These are phyloP conservation scores for Coemansia sp. DNA, from an alignment of 192 early-diverging fungal species.

Conservation along the genomic window DNA sequence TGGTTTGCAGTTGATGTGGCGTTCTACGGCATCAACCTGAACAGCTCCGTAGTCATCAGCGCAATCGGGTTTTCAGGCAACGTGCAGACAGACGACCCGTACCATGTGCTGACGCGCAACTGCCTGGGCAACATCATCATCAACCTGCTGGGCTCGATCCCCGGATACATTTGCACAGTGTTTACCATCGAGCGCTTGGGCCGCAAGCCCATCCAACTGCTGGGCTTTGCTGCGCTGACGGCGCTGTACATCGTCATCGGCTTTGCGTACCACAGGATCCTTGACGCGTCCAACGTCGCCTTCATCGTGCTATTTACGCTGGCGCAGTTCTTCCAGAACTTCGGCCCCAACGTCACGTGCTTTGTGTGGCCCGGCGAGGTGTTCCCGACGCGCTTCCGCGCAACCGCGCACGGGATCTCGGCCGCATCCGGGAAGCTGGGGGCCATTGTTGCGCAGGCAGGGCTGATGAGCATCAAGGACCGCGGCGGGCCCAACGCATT, in stretches of 20 bases:
- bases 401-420: conserved; percentile 80
- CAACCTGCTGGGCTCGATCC: conserved; percentile 81
- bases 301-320: conserved; percentile 71
- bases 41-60: conserved; percentile 74
- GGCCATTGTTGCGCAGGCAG: conserved; percentile 74
- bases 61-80: conserved; percentile 69
- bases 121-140: conserved; percentile 92
- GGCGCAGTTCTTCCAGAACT: conserved; percentile 88
- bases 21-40: conserved; percentile 84
- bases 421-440: conserved; percentile 81
- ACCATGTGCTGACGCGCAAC: conserved; percentile 61
- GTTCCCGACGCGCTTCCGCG: conserved; percentile 81
- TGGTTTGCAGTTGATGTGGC: conserved; percentile 65
- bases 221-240: conserved; percentile 81
- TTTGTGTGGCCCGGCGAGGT: conserved; percentile 83
- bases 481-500: conserved; percentile 66
- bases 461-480: conserved; percentile 72
- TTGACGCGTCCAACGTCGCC: conserved; percentile 57
- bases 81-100: conserved; percentile 31
- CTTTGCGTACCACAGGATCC: conserved; percentile 71
- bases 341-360: conserved; percentile 93
- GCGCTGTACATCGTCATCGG: conserved; percentile 76
- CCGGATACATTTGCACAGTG: conserved; percentile 95
- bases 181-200: conserved; percentile 86
- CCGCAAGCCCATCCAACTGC: conserved; percentile 88